Percentiles rank a stretch among this genome's conserved stretches.
These are phyloP conservation scores for Arabidopsis arenosa DNA, from an alignment of 345 rosid genomes.

Conservation along the genomic window DNA sequence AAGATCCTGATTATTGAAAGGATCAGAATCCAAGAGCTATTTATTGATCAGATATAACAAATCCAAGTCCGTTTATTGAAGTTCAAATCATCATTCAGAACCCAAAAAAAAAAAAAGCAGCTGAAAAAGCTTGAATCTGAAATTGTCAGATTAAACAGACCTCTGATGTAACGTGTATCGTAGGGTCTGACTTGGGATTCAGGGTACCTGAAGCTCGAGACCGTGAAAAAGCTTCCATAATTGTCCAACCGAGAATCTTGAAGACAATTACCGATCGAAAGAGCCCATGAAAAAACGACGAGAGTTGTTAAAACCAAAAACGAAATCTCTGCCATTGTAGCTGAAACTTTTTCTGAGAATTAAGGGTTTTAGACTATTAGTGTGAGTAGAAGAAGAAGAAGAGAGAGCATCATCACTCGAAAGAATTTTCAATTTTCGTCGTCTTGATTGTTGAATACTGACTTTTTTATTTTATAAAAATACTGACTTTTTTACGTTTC, in stretches of 20 bases:
- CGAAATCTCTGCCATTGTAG: slow-evolving; percentile 36
- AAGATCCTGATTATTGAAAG: background rate
- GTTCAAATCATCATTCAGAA: background rate
- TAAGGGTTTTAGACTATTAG: slow-evolving; percentile 35
- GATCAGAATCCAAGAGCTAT: background rate
- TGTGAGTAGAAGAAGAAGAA: slow-evolving; percentile 27
- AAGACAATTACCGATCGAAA: slow-evolving; percentile 24
- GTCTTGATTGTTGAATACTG: slow-evolving; percentile 4
- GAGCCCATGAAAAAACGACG: slow-evolving; percentile 19
- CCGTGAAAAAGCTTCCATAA: slow-evolving; percentile 48
- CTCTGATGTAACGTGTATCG: slow-evolving; percentile 76
- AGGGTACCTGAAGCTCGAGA: slow-evolving; percentile 79
- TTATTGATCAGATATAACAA: background rate
- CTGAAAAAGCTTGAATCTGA: slow-evolving; percentile 9
- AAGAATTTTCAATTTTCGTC: slow-evolving; percentile 27
- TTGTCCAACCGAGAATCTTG: slow-evolving; percentile 17
- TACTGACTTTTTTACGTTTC: slow-evolving; percentile 14
- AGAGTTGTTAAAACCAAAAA: slow-evolving; percentile 19
- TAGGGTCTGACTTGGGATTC: slow-evolving; percentile 61
- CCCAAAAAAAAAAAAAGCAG: background rate
- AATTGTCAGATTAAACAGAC: slow-evolving; percentile 38
- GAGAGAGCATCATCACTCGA: background rate
- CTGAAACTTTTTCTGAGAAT: background rate
- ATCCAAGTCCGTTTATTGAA: background rate
- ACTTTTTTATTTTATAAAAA: slow-evolving; percentile 8